These are phyloP conservation scores for Raphanus raphanistrum DNA, from an alignment of 345 rosid genomes.

Conservation along the genomic window DNA sequence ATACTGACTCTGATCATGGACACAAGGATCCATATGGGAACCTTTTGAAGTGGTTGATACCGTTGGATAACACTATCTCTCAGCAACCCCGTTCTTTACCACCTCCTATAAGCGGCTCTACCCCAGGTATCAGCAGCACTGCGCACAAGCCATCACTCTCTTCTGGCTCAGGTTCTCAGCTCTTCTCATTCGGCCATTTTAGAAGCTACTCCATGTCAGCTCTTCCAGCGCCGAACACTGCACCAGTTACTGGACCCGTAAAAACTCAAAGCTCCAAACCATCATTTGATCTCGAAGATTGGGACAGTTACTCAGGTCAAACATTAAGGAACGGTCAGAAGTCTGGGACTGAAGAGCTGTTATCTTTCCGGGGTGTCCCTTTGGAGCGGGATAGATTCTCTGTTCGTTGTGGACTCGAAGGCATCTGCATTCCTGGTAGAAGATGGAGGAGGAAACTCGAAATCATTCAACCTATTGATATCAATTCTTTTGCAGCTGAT, in stretches of 20 bases:
- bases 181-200: constrained; percentile 81
- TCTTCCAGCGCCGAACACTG: constrained; percentile 65
- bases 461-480: constrained; percentile 87
- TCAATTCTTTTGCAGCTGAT: constrained; percentile 76
- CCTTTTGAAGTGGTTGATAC: constrained; percentile 91
- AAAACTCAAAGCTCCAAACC: constrained; percentile 77
- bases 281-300: constrained; percentile 70
- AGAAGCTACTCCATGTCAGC: constrained; percentile 99
- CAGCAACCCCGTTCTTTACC: constrained; percentile 57
- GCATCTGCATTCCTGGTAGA: constrained; percentile 86
- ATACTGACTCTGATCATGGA: constrained; percentile 39
- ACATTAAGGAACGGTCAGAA: constrained; percentile 46
- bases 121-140: constrained; percentile 53
- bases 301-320: constrained; percentile 67
- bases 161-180: constrained; percentile 80
- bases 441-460: constrained; percentile 95
- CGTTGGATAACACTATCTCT: constrained; percentile 69
- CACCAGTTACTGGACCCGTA: constrained; percentile 54
- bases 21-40: constrained; percentile 70
- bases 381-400: constrained; percentile 90
- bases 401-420: constrained; percentile 91
- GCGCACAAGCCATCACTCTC: constrained; percentile 54
- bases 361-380: constrained; percentile 86
- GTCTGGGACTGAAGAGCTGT: constrained; percentile 58
- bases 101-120: constrained; percentile 49